phyloP scores from a whole-genome alignment of 371 early-diverging fungal species.

The Rhizopus sp. region DNA sequence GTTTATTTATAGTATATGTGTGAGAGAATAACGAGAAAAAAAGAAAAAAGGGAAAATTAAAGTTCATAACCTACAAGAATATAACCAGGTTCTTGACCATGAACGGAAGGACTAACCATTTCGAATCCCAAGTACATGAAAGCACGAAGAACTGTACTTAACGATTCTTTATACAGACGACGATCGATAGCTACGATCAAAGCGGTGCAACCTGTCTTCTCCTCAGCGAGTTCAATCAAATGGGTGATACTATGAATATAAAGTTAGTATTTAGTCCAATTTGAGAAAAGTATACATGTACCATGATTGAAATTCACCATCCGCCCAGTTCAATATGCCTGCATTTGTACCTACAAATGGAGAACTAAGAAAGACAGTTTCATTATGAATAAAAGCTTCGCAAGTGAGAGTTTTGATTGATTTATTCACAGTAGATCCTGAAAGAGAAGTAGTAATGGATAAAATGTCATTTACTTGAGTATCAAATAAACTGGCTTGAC shows the following conservation, averaged over 20 bases:
- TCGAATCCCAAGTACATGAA: constrained; percentile 70
- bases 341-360: constrained; percentile 32
- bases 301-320: constrained; percentile 51
- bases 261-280: not conserved
- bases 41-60: constrained; percentile 13
- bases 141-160: constrained; percentile 46
- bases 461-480: constrained; percentile 34
- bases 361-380: constrained; percentile 45
- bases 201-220: constrained; percentile 43
- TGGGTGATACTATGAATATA: constrained; percentile 38
- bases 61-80: constrained; percentile 60
- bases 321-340: constrained; percentile 37
- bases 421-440: constrained; percentile 7
- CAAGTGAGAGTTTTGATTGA: constrained; percentile 28
- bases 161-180: constrained; percentile 22
- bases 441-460: constrained; percentile 26
- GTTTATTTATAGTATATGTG: not conserved
- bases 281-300: constrained; percentile 12
- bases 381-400: constrained; percentile 48
- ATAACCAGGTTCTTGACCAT: constrained; percentile 52
- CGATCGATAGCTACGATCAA: constrained; percentile 41
- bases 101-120: constrained; percentile 53
- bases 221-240: constrained; percentile 52
- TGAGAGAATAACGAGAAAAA: not conserved
- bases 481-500: constrained; percentile 23